phyloP scores from a whole-genome alignment of 1,139 yeast genomes.

The Magnusiomyces sp. region DNA sequence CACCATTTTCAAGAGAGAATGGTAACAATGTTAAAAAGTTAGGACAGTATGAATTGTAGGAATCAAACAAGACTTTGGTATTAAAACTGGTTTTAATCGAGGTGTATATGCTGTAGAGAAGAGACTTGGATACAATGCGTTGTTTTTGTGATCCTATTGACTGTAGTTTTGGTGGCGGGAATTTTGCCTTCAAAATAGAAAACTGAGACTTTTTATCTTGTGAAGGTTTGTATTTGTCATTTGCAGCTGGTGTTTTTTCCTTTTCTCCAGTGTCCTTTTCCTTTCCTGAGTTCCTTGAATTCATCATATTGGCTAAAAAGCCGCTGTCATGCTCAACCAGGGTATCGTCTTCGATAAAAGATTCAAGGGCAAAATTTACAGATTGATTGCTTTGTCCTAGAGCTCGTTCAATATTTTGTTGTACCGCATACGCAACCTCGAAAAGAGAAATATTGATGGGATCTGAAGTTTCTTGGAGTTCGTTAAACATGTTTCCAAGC shows the following conservation, averaged over 20 bases:
- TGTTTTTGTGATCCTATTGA: too few relatives aligned
- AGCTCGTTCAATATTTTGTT: slow-evolving; percentile 7
- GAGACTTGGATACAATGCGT: slow-evolving; percentile 7
- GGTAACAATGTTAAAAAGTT: slow-evolving; percentile 11
- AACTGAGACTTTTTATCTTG: too few relatives aligned
- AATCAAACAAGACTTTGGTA: slow-evolving; percentile 11
- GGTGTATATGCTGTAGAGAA: slow-evolving; percentile 14
- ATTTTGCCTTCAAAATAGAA: slow-evolving; percentile 12
- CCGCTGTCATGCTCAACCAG: too few relatives aligned
- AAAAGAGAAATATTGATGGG: slow-evolving; percentile 21
- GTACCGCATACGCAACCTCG: slow-evolving; percentile 19
- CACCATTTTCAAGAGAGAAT: slow-evolving; percentile 12
- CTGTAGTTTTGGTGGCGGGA: too few relatives aligned
- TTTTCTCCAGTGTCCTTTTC: too few relatives aligned
- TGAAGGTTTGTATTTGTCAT: too few relatives aligned
- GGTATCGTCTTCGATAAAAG: too few relatives aligned
- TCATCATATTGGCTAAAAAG: too few relatives aligned
- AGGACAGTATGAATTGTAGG: slow-evolving; percentile 8
- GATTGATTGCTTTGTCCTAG: slow-evolving; percentile 7
- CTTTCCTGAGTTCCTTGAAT: too few relatives aligned
- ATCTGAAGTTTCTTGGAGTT: slow-evolving; percentile 11
- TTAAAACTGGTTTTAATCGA: slow-evolving; percentile 13
- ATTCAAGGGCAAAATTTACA: too few relatives aligned
- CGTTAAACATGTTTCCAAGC: slow-evolving; percentile 11
- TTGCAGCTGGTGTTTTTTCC: too few relatives aligned